These are phyloP conservation scores for Collybia nuda DNA, from an alignment of 768 basidiomycete species.

Conservation along the genomic window DNA sequence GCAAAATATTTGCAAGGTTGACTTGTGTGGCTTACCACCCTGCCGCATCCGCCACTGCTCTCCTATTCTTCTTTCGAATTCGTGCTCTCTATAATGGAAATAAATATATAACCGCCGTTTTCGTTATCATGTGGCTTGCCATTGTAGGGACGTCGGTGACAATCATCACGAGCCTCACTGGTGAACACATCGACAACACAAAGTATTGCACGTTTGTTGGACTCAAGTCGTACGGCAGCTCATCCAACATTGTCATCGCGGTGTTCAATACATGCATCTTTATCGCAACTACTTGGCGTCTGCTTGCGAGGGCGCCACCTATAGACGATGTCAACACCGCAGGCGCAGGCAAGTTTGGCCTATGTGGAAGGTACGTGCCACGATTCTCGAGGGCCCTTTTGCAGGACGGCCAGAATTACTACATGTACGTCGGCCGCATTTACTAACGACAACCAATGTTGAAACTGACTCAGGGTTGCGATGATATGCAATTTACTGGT, in stretches of 20 bases:
- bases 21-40: background rate
- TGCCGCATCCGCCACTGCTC: background rate
- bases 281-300: no score
- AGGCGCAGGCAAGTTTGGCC: no score
- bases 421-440: slow-evolving; percentile 3
- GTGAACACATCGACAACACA: background rate
- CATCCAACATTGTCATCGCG: slow-evolving; percentile 9
- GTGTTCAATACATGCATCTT: slow-evolving; percentile 24
- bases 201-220: background rate
- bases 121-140: background rate
- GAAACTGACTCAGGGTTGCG: no score
- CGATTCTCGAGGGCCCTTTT: background rate
- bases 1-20: background rate
- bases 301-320: no score
- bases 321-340: no score
- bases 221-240: background rate
- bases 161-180: background rate
- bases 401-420: background rate
- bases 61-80: slow-evolving; percentile 1
- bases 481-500: no score
- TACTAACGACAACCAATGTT: background rate
- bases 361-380: background rate
- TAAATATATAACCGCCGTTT: background rate
- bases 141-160: background rate
- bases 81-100: slow-evolving; percentile 1